Percentiles rank a stretch among this genome's conserved stretches.
These are phyloP conservation scores for Phellinidium pouzarii DNA, from an alignment of 1,284 basidiomycete genomes.

Conservation along the genomic window DNA sequence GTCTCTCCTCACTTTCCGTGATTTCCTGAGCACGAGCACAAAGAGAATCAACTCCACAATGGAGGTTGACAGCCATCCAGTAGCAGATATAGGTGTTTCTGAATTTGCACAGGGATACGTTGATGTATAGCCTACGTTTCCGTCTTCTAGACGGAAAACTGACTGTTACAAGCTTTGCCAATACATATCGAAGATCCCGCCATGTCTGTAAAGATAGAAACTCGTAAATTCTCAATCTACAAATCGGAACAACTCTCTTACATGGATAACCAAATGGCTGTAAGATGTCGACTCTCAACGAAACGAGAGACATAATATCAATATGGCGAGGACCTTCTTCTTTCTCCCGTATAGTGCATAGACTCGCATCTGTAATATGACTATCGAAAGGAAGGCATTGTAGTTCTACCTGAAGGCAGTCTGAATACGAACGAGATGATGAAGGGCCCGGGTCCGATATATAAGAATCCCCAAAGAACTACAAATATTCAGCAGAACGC, in stretches of 20 bases:
- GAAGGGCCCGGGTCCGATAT: not conserved
- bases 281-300: not conserved
- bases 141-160: not conserved
- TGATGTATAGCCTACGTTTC: too few relatives aligned
- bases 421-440: not conserved
- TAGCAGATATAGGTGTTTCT: not conserved
- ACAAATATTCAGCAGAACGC: too few relatives aligned
- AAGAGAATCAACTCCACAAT: slow-evolving; percentile 4
- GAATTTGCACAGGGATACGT: not conserved
- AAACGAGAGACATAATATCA: not conserved
- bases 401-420: not conserved
- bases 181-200: too few relatives aligned
- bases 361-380: slow-evolving; percentile 5
- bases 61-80: not conserved
- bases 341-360: slow-evolving; percentile 12
- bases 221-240: too few relatives aligned
- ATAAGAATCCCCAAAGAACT: not conserved
- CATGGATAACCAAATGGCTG: not conserved
- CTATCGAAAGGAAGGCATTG: not conserved
- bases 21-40: slow-evolving; percentile 3
- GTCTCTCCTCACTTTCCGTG: not conserved
- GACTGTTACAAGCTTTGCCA: not conserved
- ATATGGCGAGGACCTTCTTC: slow-evolving; percentile 1
- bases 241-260: not conserved
- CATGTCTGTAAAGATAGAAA: too few relatives aligned